Percentiles rank a stretch among this genome's conserved stretches.
phyloP scores from a whole-genome alignment of 2,329 filamentous ascomycete species.

The Mycogone perniciosa region DNA sequence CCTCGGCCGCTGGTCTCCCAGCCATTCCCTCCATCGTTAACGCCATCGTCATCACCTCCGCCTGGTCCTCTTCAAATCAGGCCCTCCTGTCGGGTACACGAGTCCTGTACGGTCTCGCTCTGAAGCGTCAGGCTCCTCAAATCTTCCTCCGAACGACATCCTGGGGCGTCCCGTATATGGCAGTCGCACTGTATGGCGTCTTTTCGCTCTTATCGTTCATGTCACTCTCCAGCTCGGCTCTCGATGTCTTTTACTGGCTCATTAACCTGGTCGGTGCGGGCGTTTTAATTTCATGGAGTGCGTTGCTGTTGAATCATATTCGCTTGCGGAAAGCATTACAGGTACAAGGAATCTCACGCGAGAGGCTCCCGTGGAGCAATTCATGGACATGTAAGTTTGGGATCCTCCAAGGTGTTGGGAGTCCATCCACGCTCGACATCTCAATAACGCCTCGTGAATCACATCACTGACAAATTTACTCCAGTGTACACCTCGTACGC shows the following conservation, averaged over 20 bases:
- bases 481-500: slow-evolving; percentile 54
- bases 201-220: slow-evolving; percentile 56
- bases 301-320: slow-evolving; percentile 54
- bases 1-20: slow-evolving; percentile 58
- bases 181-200: slow-evolving; percentile 45
- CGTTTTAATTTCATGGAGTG: slow-evolving; percentile 57
- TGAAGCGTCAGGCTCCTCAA: slow-evolving; percentile 58
- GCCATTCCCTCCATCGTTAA: slow-evolving; percentile 69
- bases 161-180: slow-evolving; percentile 56
- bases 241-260: slow-evolving; percentile 62
- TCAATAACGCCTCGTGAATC: not conserved
- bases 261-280: slow-evolving; percentile 56
- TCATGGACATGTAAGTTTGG: slow-evolving; percentile 50
- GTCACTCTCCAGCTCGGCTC: slow-evolving; percentile 48
- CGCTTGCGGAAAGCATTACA: slow-evolving; percentile 49
- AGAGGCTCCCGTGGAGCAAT: slow-evolving; percentile 55
- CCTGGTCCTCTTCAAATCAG: slow-evolving; percentile 55
- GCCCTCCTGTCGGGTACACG: slow-evolving; percentile 61
- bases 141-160: slow-evolving; percentile 56
- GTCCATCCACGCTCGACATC: not conserved
- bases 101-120: slow-evolving; percentile 61
- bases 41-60: slow-evolving; percentile 65
- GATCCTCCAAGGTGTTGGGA: not conserved
- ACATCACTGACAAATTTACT: slow-evolving; percentile 9
- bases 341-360: slow-evolving; percentile 45